phyloP scores from a whole-genome alignment of 2,329 filamentous ascomycete genomes.

The Talaromyces rugulosus region DNA sequence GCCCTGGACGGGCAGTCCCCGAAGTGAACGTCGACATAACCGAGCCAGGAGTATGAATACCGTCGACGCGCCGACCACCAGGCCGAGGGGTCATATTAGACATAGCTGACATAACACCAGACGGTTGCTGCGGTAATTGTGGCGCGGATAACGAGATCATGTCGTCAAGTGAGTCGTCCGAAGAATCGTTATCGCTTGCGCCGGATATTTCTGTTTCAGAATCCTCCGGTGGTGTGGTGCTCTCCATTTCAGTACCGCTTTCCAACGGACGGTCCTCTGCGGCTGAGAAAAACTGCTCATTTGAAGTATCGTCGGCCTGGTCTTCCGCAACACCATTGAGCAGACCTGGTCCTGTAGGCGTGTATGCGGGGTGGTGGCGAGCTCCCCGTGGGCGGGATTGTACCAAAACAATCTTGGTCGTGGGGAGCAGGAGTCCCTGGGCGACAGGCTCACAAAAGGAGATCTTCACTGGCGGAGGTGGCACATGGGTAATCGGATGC shows the following conservation, averaged over 20 bases:
- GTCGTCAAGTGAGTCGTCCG: constrained; percentile 87
- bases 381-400: constrained; percentile 47
- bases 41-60: constrained; percentile 76
- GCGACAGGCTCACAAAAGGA: constrained; percentile 91
- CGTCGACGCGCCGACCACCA: constrained; percentile 65
- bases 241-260: constrained; percentile 47
- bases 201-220: constrained; percentile 54
- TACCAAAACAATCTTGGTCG: constrained; percentile 76
- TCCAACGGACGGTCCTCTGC: constrained; percentile 65
- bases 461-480: constrained; percentile 79
- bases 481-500: constrained; percentile 81
- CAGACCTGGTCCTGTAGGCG: constrained; percentile 1
- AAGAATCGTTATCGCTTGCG: constrained; percentile 66
- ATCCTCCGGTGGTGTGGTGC: constrained; percentile 55
- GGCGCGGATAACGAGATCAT: constrained; percentile 87
- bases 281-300: constrained; percentile 89
- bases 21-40: constrained; percentile 86
- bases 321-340: constrained; percentile 55
- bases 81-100: constrained; percentile 79
- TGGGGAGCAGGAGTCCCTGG: constrained; percentile 73
- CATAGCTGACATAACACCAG: constrained; percentile 74
- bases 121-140: constrained; percentile 68
- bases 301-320: constrained; percentile 74
- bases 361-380: constrained; percentile 26
- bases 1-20: constrained; percentile 70